Conservation (phyloP, 805 yeast genomes). For the Zygoascus bituminiphila region DNA sequence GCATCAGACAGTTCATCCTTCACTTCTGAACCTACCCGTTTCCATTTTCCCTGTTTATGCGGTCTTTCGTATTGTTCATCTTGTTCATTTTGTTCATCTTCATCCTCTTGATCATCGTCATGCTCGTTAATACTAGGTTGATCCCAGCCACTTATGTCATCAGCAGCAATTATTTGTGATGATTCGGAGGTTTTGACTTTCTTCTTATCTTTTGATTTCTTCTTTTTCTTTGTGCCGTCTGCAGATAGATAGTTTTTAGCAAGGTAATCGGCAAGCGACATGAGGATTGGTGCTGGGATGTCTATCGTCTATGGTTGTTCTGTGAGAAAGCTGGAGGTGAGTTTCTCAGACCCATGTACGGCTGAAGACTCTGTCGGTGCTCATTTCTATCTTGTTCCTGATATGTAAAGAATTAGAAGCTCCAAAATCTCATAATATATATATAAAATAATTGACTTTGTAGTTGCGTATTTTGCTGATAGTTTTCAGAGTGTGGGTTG, state of each 20-base stretch:
- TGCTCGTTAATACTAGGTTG: slow-evolving; percentile 8
- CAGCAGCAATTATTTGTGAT: slow-evolving; percentile 11
- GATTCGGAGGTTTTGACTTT: background rate
- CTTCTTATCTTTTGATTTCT: slow-evolving; percentile 21
- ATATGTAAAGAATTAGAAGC: too few species aligned
- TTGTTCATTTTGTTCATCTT: slow-evolving; percentile 1
- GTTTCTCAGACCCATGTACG: too few species aligned
- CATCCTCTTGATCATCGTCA: slow-evolving; percentile 14
- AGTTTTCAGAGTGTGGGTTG: too few species aligned
- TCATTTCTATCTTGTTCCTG: too few species aligned
- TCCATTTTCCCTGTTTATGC: slow-evolving; percentile 24
- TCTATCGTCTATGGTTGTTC: too few species aligned
- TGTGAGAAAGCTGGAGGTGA: too few species aligned
- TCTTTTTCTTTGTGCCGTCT: slow-evolving; percentile 25
- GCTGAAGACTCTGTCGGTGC: too few species aligned
- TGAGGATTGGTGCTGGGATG: slow-evolving; percentile 16
- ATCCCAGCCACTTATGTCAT: slow-evolving; percentile 17
- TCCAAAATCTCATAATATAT: too few species aligned
- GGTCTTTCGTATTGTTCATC: background rate
- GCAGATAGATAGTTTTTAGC: slow-evolving; percentile 36
- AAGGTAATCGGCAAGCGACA: slow-evolving; percentile 42
- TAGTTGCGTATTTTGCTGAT: too few species aligned
- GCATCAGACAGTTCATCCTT: slow-evolving; percentile 3
- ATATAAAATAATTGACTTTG: too few species aligned
- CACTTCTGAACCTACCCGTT: slow-evolving; percentile 12